These are phyloP conservation scores for Microcyclosporella mali DNA, from an alignment of 2,329 filamentous ascomycete species.

Conservation along the genomic window DNA sequence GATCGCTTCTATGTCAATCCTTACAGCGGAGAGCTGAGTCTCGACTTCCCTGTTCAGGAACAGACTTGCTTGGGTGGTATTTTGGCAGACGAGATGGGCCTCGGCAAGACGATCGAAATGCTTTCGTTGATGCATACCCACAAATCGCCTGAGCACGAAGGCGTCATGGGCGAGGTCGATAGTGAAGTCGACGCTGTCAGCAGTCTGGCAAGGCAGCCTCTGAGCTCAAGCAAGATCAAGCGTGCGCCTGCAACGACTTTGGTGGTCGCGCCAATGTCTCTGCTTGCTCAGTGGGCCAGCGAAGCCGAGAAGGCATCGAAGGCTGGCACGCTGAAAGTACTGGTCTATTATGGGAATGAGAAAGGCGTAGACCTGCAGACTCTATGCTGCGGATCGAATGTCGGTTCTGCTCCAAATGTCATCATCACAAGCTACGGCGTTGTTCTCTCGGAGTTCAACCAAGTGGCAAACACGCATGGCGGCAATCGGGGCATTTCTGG, in stretches of 20 bases:
- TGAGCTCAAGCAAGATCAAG: conserved; percentile 52
- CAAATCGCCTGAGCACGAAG: conserved; percentile 44
- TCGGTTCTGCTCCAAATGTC: conserved; percentile 71
- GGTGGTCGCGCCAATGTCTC: conserved; percentile 93
- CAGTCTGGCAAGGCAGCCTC: conserved; percentile 56
- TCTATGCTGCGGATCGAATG: conserved; percentile 70
- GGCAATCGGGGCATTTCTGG: conserved; percentile 51
- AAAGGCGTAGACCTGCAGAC: conserved; percentile 72
- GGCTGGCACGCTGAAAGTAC: conserved; percentile 70
- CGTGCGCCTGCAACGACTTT: conserved; percentile 81
- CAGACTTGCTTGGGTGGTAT: conserved; percentile 92
- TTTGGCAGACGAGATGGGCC: conserved; percentile 92
- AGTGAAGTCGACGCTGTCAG: conserved; percentile 44
- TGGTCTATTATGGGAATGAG: conserved; percentile 89
- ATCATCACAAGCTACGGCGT: conserved; percentile 94
- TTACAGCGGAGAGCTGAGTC: conserved; percentile 86
- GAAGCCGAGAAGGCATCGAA: conserved; percentile 88
- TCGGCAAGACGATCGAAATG: conserved; percentile 99
- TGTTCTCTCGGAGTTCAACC: conserved; percentile 81
- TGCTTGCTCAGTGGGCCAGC: conserved; percentile 94
- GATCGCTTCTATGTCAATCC: conserved; percentile 89
- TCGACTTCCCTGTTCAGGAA: conserved; percentile 88
- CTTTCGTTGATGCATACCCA: conserved; percentile 86
- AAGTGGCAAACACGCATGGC: conserved; percentile 56
- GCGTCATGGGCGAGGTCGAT: conserved; percentile 20